Percentiles rank a stretch among this genome's conserved stretches.
Evolutionary conservation across 2,329 filamentous ascomycete genomes (phyloP).

Genomic region (Chaetomium sp.): DNA sequence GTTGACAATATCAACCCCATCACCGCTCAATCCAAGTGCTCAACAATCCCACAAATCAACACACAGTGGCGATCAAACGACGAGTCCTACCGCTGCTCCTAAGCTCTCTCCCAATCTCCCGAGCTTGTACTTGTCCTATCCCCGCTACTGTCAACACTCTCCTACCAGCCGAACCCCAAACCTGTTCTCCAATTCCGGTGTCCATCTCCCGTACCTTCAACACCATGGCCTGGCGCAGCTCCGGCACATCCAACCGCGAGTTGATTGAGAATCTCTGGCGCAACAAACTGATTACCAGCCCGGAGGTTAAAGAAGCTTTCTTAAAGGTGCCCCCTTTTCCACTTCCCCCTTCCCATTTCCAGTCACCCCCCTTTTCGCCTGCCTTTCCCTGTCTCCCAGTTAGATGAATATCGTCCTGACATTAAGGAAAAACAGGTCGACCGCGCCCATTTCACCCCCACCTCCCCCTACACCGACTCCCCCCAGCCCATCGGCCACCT

Average conservation of each 20-base stretch:
- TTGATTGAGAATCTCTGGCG: constrained; percentile 72
- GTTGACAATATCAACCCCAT: no score
- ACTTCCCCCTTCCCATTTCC: neutral
- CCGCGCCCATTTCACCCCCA: constrained; percentile 73
- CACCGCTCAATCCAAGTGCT: no score
- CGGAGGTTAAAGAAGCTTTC: constrained; percentile 73
- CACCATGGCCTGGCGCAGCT: constrained; percentile 84
- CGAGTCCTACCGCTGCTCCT: neutral
- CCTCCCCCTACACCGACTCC: constrained; percentile 58
- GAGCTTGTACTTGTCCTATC: neutral
- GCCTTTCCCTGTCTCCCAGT: neutral
- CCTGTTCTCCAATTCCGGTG: neutral
- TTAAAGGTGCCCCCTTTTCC: constrained; percentile 50
- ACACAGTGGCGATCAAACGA: constrained; percentile 7
- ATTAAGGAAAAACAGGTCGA: constrained; percentile 58
- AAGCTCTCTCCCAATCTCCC: neutral
- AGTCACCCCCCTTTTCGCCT: neutral
- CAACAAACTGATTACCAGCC: constrained; percentile 65
- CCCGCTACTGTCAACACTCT: no score
- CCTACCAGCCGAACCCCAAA: neutral
- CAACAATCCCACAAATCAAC: no score
- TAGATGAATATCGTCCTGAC: neutral
- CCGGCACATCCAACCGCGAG: constrained; percentile 64
- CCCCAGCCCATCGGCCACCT: constrained; percentile 49
- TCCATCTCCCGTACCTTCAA: constrained; percentile 11